These are phyloP conservation scores for Hypoxylon fragiforme DNA, from an alignment of 495 filamentous ascomycete genomes.

Conservation along the genomic window DNA sequence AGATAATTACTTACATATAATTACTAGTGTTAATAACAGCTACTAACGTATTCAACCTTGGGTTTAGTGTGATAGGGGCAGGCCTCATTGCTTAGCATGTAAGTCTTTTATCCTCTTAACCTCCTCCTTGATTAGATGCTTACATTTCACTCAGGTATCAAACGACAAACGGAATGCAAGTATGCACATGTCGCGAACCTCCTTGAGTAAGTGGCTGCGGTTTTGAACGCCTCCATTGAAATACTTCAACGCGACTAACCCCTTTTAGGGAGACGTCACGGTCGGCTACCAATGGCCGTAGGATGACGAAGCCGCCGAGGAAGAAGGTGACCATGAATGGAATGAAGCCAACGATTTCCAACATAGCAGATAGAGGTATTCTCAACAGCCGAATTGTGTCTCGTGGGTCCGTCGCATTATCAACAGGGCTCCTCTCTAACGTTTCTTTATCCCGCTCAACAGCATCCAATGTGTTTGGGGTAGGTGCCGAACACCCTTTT, in stretches of 20 bases:
- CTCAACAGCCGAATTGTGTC: constrained; percentile 39
- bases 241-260: constrained; percentile 2
- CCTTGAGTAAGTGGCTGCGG: constrained; percentile 57
- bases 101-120: constrained; percentile 25
- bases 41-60: constrained; percentile 19
- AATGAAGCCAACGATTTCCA: constrained; percentile 46
- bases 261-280: constrained; percentile 50
- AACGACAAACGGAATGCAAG: constrained; percentile 67
- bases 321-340: constrained; percentile 42
- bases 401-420: constrained; percentile 50
- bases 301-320: constrained; percentile 62
- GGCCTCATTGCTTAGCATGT: constrained; percentile 69
- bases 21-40: constrained; percentile 2
- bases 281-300: constrained; percentile 52
- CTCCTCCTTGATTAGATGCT: not conserved
- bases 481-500: constrained; percentile 66
- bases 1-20: constrained; percentile 12
- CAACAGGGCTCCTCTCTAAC: constrained; percentile 65
- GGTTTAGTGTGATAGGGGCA: constrained; percentile 58
- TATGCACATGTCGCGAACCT: constrained; percentile 71
- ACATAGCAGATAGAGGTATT: constrained; percentile 50
- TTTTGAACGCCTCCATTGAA: not conserved
- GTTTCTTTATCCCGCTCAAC: constrained; percentile 65
- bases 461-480: constrained; percentile 70
- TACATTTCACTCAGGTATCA: constrained; percentile 51